These are phyloP conservation scores for Skeletonema potamos DNA, from an alignment of 108 stramenopile genomes.

Conservation along the genomic window DNA sequence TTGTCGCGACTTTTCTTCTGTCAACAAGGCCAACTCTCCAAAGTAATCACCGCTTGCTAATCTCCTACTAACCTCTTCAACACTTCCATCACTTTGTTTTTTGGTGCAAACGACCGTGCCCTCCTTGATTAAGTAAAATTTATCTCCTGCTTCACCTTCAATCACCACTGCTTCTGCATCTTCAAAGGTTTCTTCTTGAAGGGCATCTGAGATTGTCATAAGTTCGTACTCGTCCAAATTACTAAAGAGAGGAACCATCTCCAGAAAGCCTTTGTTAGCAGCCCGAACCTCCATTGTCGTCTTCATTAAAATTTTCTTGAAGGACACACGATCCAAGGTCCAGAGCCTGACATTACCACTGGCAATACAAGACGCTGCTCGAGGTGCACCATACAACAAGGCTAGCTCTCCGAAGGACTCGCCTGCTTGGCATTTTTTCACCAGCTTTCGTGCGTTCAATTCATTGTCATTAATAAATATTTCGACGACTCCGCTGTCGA, in stretches of 20 bases:
- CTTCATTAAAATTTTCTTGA: conserved; percentile 42
- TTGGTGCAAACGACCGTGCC: conserved; percentile 56
- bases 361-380: conserved; percentile 85
- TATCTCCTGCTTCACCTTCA: conserved; percentile 55
- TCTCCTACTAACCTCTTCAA: conserved; percentile 44
- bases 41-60: conserved; percentile 55
- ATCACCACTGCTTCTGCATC: conserved; percentile 46
- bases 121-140: conserved; percentile 63
- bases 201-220: conserved; percentile 41
- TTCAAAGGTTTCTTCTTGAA: conserved; percentile 43
- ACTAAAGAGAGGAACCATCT: conserved; percentile 19
- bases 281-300: conserved; percentile 20
- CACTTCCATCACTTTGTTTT: conserved; percentile 6
- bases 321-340: conserved; percentile 46
- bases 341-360: conserved; percentile 41
- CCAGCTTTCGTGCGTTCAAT: conserved; percentile 70
- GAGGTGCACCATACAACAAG: conserved; percentile 85
- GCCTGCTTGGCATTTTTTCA: conserved; percentile 71
- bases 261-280: conserved; percentile 9
- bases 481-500: conserved; percentile 78
- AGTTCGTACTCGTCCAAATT: conserved; percentile 35
- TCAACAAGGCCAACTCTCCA: conserved; percentile 71
- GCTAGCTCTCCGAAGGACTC: conserved; percentile 90
- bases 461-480: conserved; percentile 60
- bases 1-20: conserved; percentile 56